Base-by-base conservation (phyloP, 179 eudicot species). In the Beta lomatogona region DNA sequence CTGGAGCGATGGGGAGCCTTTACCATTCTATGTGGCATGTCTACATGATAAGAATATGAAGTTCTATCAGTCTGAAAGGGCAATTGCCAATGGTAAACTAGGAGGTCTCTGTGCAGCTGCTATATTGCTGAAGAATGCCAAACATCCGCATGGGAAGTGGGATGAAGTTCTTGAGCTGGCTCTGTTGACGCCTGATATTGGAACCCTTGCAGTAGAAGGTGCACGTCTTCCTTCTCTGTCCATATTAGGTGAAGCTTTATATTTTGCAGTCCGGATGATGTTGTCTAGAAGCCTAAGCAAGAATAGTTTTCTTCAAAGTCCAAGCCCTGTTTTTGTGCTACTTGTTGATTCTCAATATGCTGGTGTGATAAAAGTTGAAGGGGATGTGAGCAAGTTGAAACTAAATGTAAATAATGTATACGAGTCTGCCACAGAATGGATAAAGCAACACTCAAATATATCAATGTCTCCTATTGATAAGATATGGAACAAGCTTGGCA, bases 81-180 rank as follows among this genome's bases (percentile, higher is more conserved):
- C 96, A 58, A 89, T 94, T 83, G 85, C 97, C 45, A 90, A 88
- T 79, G 96, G 93, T 54, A 94, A 90, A 88, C 88, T 93, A 61
- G 91, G 82, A 68, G 93, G 92, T 36, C 89, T 94, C 54, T 90
- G 92, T 87, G 97, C 91, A 52, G 84, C 97, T 19, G 97, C 91
- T 71, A 75, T 92, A 73, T 80, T 94, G 88, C 88, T 92, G 63
- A 94, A 90, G 80, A 93, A 94, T 81, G 90, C 93, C 6, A 90
- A 93, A 80, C 93, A 94, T 81, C 94, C 97, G n/a, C 97, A 90
- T 76, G 98, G 98, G 79, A 91, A 84, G 87, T 95, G 99, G 99
- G 95, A 92, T 75, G 98, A 95, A 85, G 88, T 94, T 81, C 86
- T 95, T 71, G 92, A 92, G 81, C 81, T 95, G 80, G 97, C 92